phyloP scores from a whole-genome alignment of 192 early-diverging fungal species.

The Entophlyctis helioformis region DNA sequence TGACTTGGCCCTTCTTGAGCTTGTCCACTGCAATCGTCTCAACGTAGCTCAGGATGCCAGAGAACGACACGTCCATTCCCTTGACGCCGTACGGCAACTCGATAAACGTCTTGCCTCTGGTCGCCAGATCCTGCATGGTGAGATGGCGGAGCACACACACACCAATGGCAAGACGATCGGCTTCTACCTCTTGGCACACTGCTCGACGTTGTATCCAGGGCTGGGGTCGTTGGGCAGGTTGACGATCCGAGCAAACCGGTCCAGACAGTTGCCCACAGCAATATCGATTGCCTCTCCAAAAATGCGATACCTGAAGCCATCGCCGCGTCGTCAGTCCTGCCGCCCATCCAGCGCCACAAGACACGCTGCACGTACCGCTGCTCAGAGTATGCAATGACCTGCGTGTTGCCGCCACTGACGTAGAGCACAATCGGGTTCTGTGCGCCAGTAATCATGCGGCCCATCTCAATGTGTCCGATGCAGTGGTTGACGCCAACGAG shows the following conservation, averaged over 20 bases:
- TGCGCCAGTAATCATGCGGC: slow-evolving; percentile 88
- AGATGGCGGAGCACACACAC: not conserved
- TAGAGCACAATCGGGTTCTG: slow-evolving; percentile 91
- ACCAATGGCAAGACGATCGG: not conserved
- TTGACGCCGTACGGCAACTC: slow-evolving; percentile 96
- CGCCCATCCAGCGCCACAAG: not conserved
- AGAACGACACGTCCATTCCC: slow-evolving; percentile 98
- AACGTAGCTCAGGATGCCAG: slow-evolving; percentile 85
- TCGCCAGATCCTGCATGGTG: not conserved
- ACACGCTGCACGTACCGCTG: slow-evolving; percentile 37
- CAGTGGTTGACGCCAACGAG: slow-evolving; percentile 97
- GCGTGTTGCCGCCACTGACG: slow-evolving; percentile 96
- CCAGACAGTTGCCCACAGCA: slow-evolving; percentile 95
- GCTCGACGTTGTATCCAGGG: slow-evolving; percentile 97
- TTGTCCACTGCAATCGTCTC: slow-evolving; percentile 41
- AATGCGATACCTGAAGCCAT: slow-evolving; percentile 60
- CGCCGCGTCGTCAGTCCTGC: no score
- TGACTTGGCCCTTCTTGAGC: slow-evolving; percentile 13
- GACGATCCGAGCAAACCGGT: slow-evolving; percentile 91
- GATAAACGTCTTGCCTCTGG: slow-evolving; percentile 69
- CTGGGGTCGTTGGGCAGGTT: slow-evolving; percentile 91
- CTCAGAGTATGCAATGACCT: slow-evolving; percentile 96
- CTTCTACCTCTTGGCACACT: slow-evolving; percentile 71
- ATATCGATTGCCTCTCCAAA: slow-evolving; percentile 99
- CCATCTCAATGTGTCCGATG: slow-evolving; percentile 99